A percentile compares a stretch with the other conserved stretches of the same genome.
phyloP scores from a whole-genome alignment of 75 land plant genomes.

The Pinus albicaulis region DNA sequence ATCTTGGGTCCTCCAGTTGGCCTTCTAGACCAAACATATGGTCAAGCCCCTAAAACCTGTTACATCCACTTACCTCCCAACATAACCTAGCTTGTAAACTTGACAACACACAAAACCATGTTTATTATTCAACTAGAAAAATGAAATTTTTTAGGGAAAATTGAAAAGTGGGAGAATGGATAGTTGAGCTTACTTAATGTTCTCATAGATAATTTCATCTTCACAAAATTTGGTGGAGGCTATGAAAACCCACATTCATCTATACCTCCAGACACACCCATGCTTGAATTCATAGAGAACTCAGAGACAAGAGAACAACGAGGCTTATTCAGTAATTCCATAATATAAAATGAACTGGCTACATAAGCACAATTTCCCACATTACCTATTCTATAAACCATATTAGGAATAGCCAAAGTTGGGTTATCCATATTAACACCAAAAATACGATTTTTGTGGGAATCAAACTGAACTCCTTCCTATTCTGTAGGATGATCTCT shows the following conservation, averaged over 20 bases:
- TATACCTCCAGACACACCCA: conserved; percentile 42
- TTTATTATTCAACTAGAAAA: too few relatives aligned
- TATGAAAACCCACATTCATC: conserved; percentile 59
- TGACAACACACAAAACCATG: too few relatives aligned
- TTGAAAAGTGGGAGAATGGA: neutral
- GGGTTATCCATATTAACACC: too few relatives aligned
- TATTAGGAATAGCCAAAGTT: conserved; percentile 37
- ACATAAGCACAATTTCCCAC: conserved; percentile 18
- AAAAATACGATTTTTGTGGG: too few relatives aligned
- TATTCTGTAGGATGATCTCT: conserved; percentile 42
- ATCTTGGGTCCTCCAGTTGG: conserved; percentile 65
- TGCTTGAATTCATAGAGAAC: too few relatives aligned
- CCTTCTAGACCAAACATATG: conserved; percentile 61
- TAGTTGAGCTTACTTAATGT: conserved; percentile 70
- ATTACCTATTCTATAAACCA: conserved; percentile 23
- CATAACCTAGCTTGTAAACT: conserved; percentile 57
- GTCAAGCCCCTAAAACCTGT: too few relatives aligned
- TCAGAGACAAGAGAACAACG: conserved; percentile 19
- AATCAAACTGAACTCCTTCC: too few relatives aligned
- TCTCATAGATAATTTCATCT: conserved; percentile 43
- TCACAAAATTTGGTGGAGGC: conserved; percentile 34
- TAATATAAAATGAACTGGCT: conserved; percentile 19
- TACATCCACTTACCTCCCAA: conserved; percentile 61
- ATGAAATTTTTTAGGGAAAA: too few relatives aligned
- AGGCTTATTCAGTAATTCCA: conserved; percentile 30